Base-by-base conservation (phyloP, 1,284 basidiomycete species). In the Bondarzewia mesenterica region DNA sequence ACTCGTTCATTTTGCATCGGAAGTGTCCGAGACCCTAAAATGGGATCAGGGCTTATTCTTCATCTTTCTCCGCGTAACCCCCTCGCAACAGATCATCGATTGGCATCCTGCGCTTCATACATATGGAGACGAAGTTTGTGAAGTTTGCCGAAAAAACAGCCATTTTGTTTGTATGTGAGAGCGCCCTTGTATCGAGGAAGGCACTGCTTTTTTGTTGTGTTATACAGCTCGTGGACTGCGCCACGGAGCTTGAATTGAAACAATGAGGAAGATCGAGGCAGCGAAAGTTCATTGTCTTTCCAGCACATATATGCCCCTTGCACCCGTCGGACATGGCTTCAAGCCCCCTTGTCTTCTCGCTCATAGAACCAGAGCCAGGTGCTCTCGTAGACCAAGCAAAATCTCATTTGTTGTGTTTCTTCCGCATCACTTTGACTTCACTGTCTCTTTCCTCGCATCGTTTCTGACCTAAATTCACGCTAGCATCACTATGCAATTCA, bases 291-390 rank as follows among this genome's bases (percentile, higher is more conserved):
- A n/a, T n/a, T n/a, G n/a, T n/a, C n/a, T n/a, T n/a, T n/a, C n/a
- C n/a, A n/a, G n/a, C n/a, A n/a, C 32, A 42, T 48, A 48, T 47
- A 47, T 42, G 42, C 18, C 16, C 40, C 27, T 22, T 26, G 15
- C 15, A 7, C 7, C 12, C 15, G 20, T 32, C n/a, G 20, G n/a
- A 23, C 40, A 48, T 42, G 46, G 12, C 23, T 21, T 26, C 16
- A 26, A 48, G 39, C 12, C 26, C 15, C 29, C 12, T 35, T 36
- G 32, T 23, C 32, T 36, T 22, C 37, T 48, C 16, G 29, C 16
- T 25, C 16, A 18, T n/a, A n/a, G n/a, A 32, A 12, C 15, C 26
- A n/a, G 46, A 48, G 40, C 46, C 46, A 35, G 46, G 46, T 22
- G 46, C 46, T 48, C 46, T 22, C 22, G 22, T 32, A 32, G 12